Conservation (phyloP, 768 basidiomycete species). For the Erythrobasidium yunnanense region DNA sequence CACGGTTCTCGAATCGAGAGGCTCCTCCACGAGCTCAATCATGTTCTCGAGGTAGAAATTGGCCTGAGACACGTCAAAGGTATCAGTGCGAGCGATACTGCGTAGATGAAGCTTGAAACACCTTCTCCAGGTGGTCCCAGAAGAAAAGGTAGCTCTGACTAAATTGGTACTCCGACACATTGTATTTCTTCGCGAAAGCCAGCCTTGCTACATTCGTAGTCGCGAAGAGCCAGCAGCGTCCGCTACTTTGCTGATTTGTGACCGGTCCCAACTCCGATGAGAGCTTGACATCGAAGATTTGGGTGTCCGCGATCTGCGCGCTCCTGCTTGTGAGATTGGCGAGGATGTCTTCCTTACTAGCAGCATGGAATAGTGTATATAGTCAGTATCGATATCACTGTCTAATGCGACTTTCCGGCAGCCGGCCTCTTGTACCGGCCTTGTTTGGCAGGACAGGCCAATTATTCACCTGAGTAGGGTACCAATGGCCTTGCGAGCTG, state of each 20-base stretch:
- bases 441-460: not conserved
- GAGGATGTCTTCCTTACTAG: constrained; percentile 21
- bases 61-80: not conserved
- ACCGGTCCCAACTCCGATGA: constrained; percentile 24
- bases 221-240: constrained; percentile 57
- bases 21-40: constrained; percentile 66
- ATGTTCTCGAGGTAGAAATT: constrained; percentile 63
- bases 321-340: not conserved
- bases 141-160: constrained; percentile 61
- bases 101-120: constrained; percentile 52
- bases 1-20: constrained; percentile 73
- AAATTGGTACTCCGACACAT: constrained; percentile 58
- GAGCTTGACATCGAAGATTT: constrained; percentile 35
- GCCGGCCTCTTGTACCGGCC: not conserved
- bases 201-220: constrained; percentile 54
- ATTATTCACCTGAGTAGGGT: constrained; percentile 9
- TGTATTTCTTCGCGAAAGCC: not conserved
- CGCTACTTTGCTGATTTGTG: constrained; percentile 36
- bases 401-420: not conserved
- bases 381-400: not conserved
- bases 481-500: constrained; percentile 2
- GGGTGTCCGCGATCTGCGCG: constrained; percentile 19
- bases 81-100: constrained; percentile 9
- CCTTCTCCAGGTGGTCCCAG: constrained; percentile 84
- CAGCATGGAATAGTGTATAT: not conserved